Evolutionary conservation across 441 rosid species (phyloP).

Genomic region (Isatis lusitanica): DNA sequence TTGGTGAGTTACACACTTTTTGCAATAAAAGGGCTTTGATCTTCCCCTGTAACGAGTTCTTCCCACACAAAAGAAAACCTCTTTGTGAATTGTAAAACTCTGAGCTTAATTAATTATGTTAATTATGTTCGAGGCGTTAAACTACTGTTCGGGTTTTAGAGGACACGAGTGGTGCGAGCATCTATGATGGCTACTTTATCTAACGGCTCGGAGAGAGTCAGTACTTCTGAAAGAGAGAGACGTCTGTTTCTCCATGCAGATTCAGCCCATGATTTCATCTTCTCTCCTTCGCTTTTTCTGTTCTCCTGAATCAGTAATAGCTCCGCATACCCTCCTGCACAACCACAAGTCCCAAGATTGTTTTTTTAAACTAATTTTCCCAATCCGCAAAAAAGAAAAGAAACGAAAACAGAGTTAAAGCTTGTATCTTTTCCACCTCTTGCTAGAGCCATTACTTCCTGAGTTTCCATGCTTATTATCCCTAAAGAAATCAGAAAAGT

Average conservation of each 20-base stretch:
- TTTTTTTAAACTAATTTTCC: not conserved
- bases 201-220: slow-evolving; percentile 46
- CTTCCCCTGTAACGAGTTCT: slow-evolving; percentile 55
- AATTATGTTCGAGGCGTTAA: too few species aligned
- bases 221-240: slow-evolving; percentile 62
- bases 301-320: slow-evolving; percentile 66
- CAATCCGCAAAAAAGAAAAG: not conserved
- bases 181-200: slow-evolving; percentile 52
- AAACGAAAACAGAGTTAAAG: not conserved
- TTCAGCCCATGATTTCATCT: slow-evolving; percentile 70
- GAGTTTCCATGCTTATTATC: slow-evolving; percentile 34
- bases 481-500: slow-evolving; percentile 31
- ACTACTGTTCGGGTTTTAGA: not conserved
- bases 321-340: slow-evolving; percentile 76
- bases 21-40: slow-evolving; percentile 66
- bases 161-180: slow-evolving; percentile 49
- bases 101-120: not conserved
- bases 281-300: slow-evolving; percentile 78
- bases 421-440: slow-evolving; percentile 55
- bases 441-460: slow-evolving; percentile 74
- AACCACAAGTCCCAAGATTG: not conserved
- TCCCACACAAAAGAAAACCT: not conserved
- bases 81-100: not conserved
- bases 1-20: slow-evolving; percentile 40
- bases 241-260: slow-evolving; percentile 61